These are phyloP conservation scores for Podospora pseudocomata DNA, from an alignment of 495 filamentous ascomycete genomes.

Conservation along the genomic window DNA sequence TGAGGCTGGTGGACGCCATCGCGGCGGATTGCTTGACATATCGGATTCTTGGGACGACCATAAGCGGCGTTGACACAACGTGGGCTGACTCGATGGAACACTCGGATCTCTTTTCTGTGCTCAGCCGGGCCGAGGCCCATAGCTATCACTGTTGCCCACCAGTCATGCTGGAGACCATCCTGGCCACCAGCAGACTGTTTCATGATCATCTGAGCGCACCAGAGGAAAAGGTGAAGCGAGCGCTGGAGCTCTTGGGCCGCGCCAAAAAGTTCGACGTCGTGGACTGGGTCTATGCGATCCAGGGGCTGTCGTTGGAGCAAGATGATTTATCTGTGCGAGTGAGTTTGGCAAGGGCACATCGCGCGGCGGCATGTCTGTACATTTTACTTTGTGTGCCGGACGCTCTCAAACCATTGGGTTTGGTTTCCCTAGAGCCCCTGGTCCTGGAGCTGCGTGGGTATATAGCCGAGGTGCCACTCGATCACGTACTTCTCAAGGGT, in stretches of 20 bases:
- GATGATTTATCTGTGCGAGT: slow-evolving; percentile 39
- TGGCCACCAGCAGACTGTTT: slow-evolving; percentile 33
- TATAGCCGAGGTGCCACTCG: slow-evolving; percentile 43
- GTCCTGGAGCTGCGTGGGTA: slow-evolving; percentile 42
- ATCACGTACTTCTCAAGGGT: slow-evolving; percentile 51
- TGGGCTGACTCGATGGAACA: slow-evolving; percentile 21
- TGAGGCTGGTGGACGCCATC: slow-evolving; percentile 38
- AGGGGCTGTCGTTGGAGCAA: slow-evolving; percentile 25
- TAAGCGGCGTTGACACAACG: slow-evolving; percentile 17
- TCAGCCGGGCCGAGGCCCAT: slow-evolving; percentile 41
- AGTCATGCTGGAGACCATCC: slow-evolving; percentile 36
- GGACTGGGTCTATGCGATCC: slow-evolving; percentile 38
- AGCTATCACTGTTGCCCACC: slow-evolving; percentile 48
- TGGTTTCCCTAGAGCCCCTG: slow-evolving; percentile 30
- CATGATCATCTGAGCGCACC: slow-evolving; percentile 1
- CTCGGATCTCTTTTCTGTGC: slow-evolving; percentile 31
- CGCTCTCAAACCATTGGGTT: slow-evolving; percentile 15
- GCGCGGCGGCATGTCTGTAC: slow-evolving; percentile 44
- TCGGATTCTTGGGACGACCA: slow-evolving; percentile 37
- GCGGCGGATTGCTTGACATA: slow-evolving; percentile 47
- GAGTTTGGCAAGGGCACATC: slow-evolving; percentile 42
- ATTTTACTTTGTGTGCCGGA: slow-evolving; percentile 32
- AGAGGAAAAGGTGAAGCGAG: slow-evolving; percentile 21
- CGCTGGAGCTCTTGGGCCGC: slow-evolving; percentile 31
- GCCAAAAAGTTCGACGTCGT: slow-evolving; percentile 33